phyloP scores from a whole-genome alignment of 2,329 filamentous ascomycete genomes.

The Trichoderma hamatum region DNA sequence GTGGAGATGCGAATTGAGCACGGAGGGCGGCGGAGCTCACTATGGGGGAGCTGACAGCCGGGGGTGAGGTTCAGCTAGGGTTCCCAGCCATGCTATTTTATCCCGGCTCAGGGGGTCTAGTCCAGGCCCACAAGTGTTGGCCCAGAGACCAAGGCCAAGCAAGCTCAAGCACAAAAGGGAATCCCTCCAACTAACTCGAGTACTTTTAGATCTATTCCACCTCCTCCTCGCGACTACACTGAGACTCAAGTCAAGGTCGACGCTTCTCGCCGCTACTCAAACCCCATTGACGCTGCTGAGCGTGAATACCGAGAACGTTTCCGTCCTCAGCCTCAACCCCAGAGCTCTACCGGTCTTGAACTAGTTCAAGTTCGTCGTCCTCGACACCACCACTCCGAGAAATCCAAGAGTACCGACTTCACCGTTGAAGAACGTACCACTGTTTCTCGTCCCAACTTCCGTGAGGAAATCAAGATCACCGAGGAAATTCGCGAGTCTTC shows the following conservation, averaged over 20 bases:
- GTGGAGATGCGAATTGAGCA: conserved; percentile 14
- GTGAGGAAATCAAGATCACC: conserved; percentile 62
- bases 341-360: conserved; percentile 12
- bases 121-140: conserved; percentile 32
- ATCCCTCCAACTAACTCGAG: conserved; percentile 30
- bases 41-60: conserved; percentile 24
- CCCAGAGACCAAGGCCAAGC: conserved; percentile 31
- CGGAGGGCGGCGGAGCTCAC: conserved; percentile 23
- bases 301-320: conserved; percentile 65
- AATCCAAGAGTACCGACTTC: conserved; percentile 40
- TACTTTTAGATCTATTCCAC: conserved; percentile 38
- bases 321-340: conserved; percentile 36
- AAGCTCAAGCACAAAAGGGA: conserved; percentile 34
- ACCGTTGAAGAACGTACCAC: conserved; percentile 43
- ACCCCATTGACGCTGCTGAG: conserved; percentile 65
- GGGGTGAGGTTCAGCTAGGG: conserved; percentile 26
- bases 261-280: conserved; percentile 44
- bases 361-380: conserved; percentile 9
- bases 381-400: conserved; percentile 30
- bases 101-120: conserved; percentile 32
- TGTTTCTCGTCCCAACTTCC: conserved; percentile 50
- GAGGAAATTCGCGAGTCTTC: conserved; percentile 66
- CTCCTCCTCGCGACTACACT: conserved; percentile 51
- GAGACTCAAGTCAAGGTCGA: conserved; percentile 70
- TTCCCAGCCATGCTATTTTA: conserved; percentile 26